Base-by-base conservation (phyloP, 345 rosid species). In the Lenwebbia sp. region DNA sequence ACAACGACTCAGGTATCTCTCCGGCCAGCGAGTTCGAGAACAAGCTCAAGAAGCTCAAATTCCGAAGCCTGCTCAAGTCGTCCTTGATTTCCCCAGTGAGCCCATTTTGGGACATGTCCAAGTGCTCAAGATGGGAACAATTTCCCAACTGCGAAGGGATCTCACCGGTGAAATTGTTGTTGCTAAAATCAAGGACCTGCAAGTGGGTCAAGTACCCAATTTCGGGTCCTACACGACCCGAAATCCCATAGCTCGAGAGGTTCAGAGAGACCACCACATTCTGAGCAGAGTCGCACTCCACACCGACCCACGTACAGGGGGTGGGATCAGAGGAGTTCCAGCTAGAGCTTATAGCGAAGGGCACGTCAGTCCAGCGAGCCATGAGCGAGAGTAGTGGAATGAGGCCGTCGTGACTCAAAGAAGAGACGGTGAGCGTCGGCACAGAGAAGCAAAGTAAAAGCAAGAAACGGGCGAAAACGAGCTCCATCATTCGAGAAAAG, bases 281-380 rank as follows among this genome's bases (percentile, higher is more conserved):
- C 54, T 82, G 37, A 44, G 57, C 84, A 54, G 40, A 33, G 87
- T 93, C 92, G 87, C 98, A 95, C 22, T 85, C 88, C 55, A 95
- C 62, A 41, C 96, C 95, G 2, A 87, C 83, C 98, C 98, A 95
- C 11, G 88, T 86, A 84, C 98, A 95, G 1, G 95, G 94, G 81
- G 86, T 89, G 75, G 90, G 58, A 86, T 90, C 88, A 13, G 95
- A 91, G 84, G 92, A 33, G 85, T 93, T 92, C 97, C 97, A 95
- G 65, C 89, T 87, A 5, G 93, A 93, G 52, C 85, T 82, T 33
- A 94, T 54, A 23, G 90, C 47, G 52, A 87, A 57, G 84, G 95
- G 95, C n/a, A 91, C 89, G 83, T 57, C 83, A 15, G 84, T 88
- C 88, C 95, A 92, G 85, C 86, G 92, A 56, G 88, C 89, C 87